Evolutionary conservation across 2,329 filamentous ascomycete genomes (phyloP), one percentile per base, ranked within the genome.

Genomic region (Diplodia scrobiculata): DNA sequence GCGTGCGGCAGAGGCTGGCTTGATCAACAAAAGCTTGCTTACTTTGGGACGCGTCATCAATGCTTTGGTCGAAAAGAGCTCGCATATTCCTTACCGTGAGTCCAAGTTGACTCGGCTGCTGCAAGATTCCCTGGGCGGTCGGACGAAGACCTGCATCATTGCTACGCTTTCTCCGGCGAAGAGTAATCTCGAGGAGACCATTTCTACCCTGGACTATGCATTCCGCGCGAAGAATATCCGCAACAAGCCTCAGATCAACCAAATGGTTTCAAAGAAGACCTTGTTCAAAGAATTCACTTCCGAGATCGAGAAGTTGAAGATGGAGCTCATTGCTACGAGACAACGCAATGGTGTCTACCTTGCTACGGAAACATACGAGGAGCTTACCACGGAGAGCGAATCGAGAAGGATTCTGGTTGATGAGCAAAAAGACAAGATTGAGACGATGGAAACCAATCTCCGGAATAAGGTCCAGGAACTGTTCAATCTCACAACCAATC

Each of bases 71-170:
- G 96, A 99, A 75, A 89, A 89, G 72, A 89, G 88, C 75, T 84
- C 89, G 0, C 95, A 99, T 74, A 98, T 99, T 70, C 96, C 95
- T 1, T 90, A 90, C 77, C 85, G 95, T 72, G 96, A 99, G 79
- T 99, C 95, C 1, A 99, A 99, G 77, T 86, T 99, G 73, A 99
- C 95, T 1, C 87, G 95, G 21, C 82, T 99, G 3, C 82, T 99
- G 21, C 96, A 99, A 87, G 96, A 99, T 76, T 99, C 96, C 0
- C 85, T 99, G 0, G 95, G 95, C 68, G 95, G 95, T 2, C 87
- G 90, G 63, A 99, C 96, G 1, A 99, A 99, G 76, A 99, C 95
- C 0, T 99, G 95, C 81, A 99, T 99, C 70, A 98, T 99, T 73
- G 95, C 95, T 5, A 99, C 95, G 0, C 86, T 99, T 48, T 98